phyloP scores from a whole-genome alignment of 768 basidiomycete genomes.

The Auriscalpium microsporum region DNA sequence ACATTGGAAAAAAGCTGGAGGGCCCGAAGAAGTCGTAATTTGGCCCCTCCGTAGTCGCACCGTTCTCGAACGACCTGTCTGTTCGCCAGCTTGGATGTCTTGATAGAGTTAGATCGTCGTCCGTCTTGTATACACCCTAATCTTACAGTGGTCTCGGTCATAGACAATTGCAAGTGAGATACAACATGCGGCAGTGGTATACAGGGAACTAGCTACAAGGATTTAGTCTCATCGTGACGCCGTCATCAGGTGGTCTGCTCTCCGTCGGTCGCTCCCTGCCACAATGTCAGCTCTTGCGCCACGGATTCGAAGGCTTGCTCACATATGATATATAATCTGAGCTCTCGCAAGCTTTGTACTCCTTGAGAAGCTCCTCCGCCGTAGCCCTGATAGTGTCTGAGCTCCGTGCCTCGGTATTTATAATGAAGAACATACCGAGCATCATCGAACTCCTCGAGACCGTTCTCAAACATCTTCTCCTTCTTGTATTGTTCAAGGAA shows the following conservation, averaged over 20 bases:
- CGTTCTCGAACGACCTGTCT: slow-evolving; percentile 18
- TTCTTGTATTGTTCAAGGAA: slow-evolving; percentile 98
- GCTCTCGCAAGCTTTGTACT: slow-evolving; percentile 95
- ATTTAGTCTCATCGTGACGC: neutral
- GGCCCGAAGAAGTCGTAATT: slow-evolving; percentile 63
- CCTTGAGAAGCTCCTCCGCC: slow-evolving; percentile 80
- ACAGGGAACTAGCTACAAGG: neutral
- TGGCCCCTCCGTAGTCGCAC: slow-evolving; percentile 30
- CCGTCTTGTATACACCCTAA: neutral
- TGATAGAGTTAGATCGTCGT: slow-evolving; percentile 13
- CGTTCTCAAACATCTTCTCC: slow-evolving; percentile 90
- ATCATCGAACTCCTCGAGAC: slow-evolving; percentile 93
- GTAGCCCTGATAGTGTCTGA: slow-evolving; percentile 49
- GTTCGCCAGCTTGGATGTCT: slow-evolving; percentile 14
- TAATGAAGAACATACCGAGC: slow-evolving; percentile 53
- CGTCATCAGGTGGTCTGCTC: slow-evolving; percentile 8
- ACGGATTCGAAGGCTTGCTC: slow-evolving; percentile 16
- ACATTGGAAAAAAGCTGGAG: slow-evolving; percentile 85
- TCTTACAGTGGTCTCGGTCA: neutral
- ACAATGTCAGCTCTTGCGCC: neutral
- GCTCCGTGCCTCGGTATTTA: neutral
- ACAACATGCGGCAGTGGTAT: neutral
- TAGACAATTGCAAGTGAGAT: slow-evolving; percentile 12
- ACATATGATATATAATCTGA: slow-evolving; percentile 90
- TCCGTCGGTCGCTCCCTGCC: slow-evolving; percentile 11